Evolutionary conservation across 805 yeast genomes (phyloP).

Genomic region (Cephaloascus albidus): DNA sequence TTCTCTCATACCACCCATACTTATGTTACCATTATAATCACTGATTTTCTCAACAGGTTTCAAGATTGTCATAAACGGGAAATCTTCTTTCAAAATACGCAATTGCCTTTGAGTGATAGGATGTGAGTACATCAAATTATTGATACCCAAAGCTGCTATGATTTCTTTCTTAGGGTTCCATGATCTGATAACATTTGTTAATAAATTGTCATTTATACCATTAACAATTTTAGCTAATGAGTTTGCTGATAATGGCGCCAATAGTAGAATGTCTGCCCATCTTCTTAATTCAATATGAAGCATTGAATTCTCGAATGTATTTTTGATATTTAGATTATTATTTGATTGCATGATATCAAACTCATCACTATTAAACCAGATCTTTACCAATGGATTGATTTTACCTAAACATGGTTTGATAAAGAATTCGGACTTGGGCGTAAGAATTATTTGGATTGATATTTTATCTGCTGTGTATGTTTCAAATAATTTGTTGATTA

Average conservation of each 20-base stretch:
- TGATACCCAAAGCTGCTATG: slow-evolving; percentile 14
- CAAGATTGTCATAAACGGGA: slow-evolving; percentile 13
- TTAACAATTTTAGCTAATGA: slow-evolving; percentile 15
- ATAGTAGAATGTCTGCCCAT: slow-evolving; percentile 18
- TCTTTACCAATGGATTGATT: slow-evolving; percentile 12
- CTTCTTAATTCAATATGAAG: slow-evolving; percentile 10
- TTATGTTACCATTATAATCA: slow-evolving; percentile 16
- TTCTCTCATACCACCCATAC: slow-evolving; percentile 20
- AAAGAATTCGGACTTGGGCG: slow-evolving; percentile 14
- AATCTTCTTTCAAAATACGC: slow-evolving; percentile 12
- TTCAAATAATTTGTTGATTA: slow-evolving; percentile 15
- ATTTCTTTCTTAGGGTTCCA: slow-evolving; percentile 18
- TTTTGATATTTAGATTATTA: neutral
- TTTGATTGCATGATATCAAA: slow-evolving; percentile 8
- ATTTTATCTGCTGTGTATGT: slow-evolving; percentile 10
- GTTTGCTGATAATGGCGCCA: slow-evolving; percentile 16
- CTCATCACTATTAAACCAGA: slow-evolving; percentile 15
- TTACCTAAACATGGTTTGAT: slow-evolving; percentile 10
- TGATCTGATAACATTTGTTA: slow-evolving; percentile 12
- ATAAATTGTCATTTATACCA: slow-evolving; percentile 15
- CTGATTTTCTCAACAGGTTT: slow-evolving; percentile 18
- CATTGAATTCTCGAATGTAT: slow-evolving; percentile 5
- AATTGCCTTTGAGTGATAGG: slow-evolving; percentile 15
- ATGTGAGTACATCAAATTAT: slow-evolving; percentile 16
- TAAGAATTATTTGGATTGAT: slow-evolving; percentile 15